Evolutionary conservation across 306 rosid species (phyloP).

Genomic region (apple (Malus domestica)): ASM211411v1 NC_041799.1:18661501-18662000

Average conservation of each 20-base stretch:
- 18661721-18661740: conserved; percentile 59
- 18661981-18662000: conserved; percentile 81
- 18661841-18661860: conserved; percentile 54
- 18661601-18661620: conserved; percentile 35
- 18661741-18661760: conserved; percentile 30
- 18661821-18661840: conserved; percentile 59
- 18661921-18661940: conserved; percentile 30
- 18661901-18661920: conserved; percentile 47
- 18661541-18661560: conserved; percentile 54
- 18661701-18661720: conserved; percentile 65
- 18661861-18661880: not conserved
- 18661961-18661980: conserved; percentile 73
- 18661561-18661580: conserved; percentile 16
- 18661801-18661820: conserved; percentile 63
- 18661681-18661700: conserved; percentile 41
- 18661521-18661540: conserved; percentile 52
- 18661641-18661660: conserved; percentile 55
- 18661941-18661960: conserved; percentile 51
- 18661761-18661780: conserved; percentile 44
- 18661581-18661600: conserved; percentile 34
- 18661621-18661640: conserved; percentile 37
- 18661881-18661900: conserved; percentile 24
- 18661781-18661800: conserved; percentile 84
- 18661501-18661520: conserved; percentile 55
- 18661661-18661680: conserved; percentile 59